Base-by-base conservation (phyloP, 306 rosid genomes). In the Coriaria nepalensis region DNA sequence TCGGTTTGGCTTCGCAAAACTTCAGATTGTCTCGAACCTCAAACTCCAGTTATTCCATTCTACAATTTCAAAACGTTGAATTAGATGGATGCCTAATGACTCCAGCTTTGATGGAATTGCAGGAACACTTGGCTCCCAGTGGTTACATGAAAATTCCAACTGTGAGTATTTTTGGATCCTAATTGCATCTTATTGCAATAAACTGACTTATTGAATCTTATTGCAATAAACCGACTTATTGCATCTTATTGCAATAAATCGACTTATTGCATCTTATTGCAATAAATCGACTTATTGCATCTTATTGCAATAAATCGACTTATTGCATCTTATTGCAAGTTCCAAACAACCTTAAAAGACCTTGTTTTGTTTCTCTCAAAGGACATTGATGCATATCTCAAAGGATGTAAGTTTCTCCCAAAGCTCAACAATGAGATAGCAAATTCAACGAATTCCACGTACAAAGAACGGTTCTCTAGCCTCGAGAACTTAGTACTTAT, bases 81-180 rank as follows among this genome's bases (percentile, higher is more conserved):
- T n/a, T n/a, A n/a, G n/a, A n/a, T n/a, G n/a, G n/a, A n/a, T n/a
- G n/a, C n/a, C n/a, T n/a, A n/a, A n/a, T n/a, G n/a, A n/a, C n/a
- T n/a, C n/a, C 38, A 11, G 9, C 43, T 55, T 55, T 47, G 39
- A 32, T 56, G 40, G 42, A 13, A 43, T 50, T 77, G 73, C 79
- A 87, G 96, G 69, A 77, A 50, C 75, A 68, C 57, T 67, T 87
- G 50, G 87, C 92, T 69, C 96, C 94, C 12, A 87, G 77, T 57
- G 86, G 83, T 45, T 82, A 79, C 72, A 29, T 82, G 45, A 87
- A 87, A 74, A 65, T 87, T 52, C 94, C 96, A 32, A 79, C 69
- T 5, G 96, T 87, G 73, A 77, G 92, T 73, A 12, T 12, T 57
- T 34, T 34, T 48, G 53, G 45, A 38, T 35, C 7, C 45, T 8